Base-by-base conservation (phyloP, 225 moss, liverwort and hornwort genomes). In the Polytrichum formosum region DNA sequence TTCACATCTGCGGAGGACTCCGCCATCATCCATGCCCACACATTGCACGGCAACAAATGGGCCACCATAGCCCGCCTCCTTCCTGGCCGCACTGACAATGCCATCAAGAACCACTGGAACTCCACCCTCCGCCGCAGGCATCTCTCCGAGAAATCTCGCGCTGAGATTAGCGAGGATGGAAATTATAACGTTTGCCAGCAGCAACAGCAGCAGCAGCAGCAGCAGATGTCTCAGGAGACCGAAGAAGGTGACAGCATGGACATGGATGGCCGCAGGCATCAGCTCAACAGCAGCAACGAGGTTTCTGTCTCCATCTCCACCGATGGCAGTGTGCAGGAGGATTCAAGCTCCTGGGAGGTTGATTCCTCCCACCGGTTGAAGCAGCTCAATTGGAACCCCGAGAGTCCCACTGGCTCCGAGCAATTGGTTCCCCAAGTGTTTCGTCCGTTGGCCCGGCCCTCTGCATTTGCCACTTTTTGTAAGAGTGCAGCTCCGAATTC, bases 91-190 rank as follows among this genome's bases (percentile, higher is more conserved):
- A 97, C 97, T 7, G 97, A 97, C 79, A 97, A 97, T 88, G 97
- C 97, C 0, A 94, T 97, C 6, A 97, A 97, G 79, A 97, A 97
- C 71, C 97, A 97, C 71, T 97, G 97, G 97, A 97, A 97, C 78
- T 97, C 97, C 0, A 93, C 93, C 5, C 92, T 97, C 27, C 89
- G 97, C 6, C 94, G 97, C 5, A 82, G 96, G 3, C 85, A 94
- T 60, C 18, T 90, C 63, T 90, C 90, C 0, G 93, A 91, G 64
- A 88, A 83, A 63, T 81, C 93, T 6, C 58, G 26, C 16, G 27
- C 27, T 26, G 26, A 26, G 10, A n/a, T 59, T 22, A 58, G 21
- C 58, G 58, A 58, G 58, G 85, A 80, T 60, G 82, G 79, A 58
- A 80, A 66, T 25, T 74, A 62, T 18, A 46, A 46, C 46, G 65